Conservation (phyloP, 164 flowering plant species). For the Saururus chinensis region DNA sequence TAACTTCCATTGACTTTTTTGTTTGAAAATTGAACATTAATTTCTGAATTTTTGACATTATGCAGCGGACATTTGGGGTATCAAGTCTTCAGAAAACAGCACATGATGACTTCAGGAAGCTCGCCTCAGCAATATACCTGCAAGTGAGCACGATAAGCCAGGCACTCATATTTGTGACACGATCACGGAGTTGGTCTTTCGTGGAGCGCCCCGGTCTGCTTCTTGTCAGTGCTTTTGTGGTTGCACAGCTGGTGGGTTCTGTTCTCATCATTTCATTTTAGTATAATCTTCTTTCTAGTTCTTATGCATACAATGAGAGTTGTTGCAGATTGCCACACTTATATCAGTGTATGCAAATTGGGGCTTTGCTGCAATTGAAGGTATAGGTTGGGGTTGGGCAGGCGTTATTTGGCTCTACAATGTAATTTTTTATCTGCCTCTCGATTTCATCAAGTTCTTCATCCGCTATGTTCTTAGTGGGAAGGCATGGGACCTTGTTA, state of each 20-base stretch:
- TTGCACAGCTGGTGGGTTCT: slow-evolving; percentile 69
- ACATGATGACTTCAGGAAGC: slow-evolving; percentile 42
- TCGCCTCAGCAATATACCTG: slow-evolving; percentile 85
- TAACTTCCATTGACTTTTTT: no score
- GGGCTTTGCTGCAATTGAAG: slow-evolving; percentile 83
- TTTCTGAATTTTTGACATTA: no score
- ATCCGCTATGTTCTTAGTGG: slow-evolving; percentile 70
- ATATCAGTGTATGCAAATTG: slow-evolving; percentile 89
- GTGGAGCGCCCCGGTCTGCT: slow-evolving; percentile 70
- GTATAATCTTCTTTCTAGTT: neutral
- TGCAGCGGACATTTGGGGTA: slow-evolving; percentile 59
- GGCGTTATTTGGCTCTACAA: slow-evolving; percentile 86
- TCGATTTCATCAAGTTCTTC: slow-evolving; percentile 65
- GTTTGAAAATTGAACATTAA: no score
- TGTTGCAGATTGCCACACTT: slow-evolving; percentile 59
- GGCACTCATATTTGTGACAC: slow-evolving; percentile 87
- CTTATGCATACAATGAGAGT: neutral
- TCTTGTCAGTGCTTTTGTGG: slow-evolving; percentile 52
- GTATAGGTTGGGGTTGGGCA: slow-evolving; percentile 98
- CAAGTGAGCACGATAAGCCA: slow-evolving; percentile 95
- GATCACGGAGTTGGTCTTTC: slow-evolving; percentile 82
- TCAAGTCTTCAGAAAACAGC: slow-evolving; percentile 46
- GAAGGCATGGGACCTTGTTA: slow-evolving; percentile 82
- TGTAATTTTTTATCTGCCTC: slow-evolving; percentile 64
- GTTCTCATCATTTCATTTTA: no score